Evolutionary conservation across 495 filamentous ascomycete species (phyloP).

Genomic region (Penicillium macrosclerotiorum): DNA sequence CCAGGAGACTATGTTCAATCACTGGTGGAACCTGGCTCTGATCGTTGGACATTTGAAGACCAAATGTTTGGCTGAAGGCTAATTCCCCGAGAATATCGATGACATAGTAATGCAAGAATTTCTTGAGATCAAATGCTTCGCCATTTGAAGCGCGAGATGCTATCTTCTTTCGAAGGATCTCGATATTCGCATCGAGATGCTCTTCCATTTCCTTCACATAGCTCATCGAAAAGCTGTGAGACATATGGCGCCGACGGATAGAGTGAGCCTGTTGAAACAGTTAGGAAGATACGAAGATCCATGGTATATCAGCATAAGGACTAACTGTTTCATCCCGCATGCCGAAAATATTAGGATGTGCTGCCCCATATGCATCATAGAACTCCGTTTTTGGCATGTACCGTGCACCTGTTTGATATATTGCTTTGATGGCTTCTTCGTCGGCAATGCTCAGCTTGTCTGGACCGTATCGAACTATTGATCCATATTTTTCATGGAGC

Average conservation of each 20-base stretch:
- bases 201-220: constrained; percentile 15
- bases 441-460: constrained; percentile 12
- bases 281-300: background rate
- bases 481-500: constrained; percentile 9
- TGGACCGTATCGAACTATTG: constrained; percentile 11
- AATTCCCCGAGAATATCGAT: constrained; percentile 9
- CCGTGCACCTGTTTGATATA: constrained; percentile 9
- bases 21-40: constrained; percentile 7
- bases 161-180: constrained; percentile 7
- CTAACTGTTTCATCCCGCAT: constrained; percentile 10
- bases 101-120: constrained; percentile 6
- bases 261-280: constrained; percentile 8
- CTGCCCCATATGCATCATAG: constrained; percentile 14
- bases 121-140: constrained; percentile 8
- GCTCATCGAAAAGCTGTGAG: constrained; percentile 11
- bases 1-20: constrained; percentile 10
- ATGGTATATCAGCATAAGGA: background rate
- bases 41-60: constrained; percentile 7
- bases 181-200: constrained; percentile 6
- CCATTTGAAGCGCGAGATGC: background rate
- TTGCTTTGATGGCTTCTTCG: constrained; percentile 8
- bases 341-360: constrained; percentile 11
- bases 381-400: constrained; percentile 14
- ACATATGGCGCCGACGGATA: constrained; percentile 11
- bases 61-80: constrained; percentile 11